A percentile compares a stretch with the other conserved stretches of the same genome.
These are phyloP conservation scores for Cyclanthera cordifolia DNA, from an alignment of 306 rosid species.

Conservation along the genomic window DNA sequence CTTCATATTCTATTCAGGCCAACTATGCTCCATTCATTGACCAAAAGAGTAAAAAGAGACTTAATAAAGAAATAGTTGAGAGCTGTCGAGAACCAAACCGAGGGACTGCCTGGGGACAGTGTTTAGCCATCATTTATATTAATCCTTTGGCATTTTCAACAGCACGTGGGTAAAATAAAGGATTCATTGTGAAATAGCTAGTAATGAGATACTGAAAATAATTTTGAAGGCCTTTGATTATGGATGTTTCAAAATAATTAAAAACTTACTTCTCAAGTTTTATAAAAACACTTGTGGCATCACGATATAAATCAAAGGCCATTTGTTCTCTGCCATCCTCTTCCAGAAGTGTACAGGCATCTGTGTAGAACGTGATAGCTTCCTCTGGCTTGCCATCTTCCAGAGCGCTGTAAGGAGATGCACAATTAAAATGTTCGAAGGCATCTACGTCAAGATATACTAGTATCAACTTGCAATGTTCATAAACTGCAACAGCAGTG, in stretches of 20 bases:
- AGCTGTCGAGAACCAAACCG: not conserved
- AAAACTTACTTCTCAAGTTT: conserved; percentile 79
- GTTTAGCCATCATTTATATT: not conserved
- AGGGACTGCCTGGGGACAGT: not conserved
- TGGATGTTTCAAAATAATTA: not conserved
- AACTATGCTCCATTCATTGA: not conserved
- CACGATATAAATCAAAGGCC: conserved; percentile 92
- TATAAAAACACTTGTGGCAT: conserved; percentile 49
- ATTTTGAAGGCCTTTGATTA: not conserved
- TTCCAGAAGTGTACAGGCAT: conserved; percentile 76
- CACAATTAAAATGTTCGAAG: conserved; percentile 1
- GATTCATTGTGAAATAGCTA: not conserved
- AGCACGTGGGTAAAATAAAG: not conserved
- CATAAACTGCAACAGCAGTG: not conserved
- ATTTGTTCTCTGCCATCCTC: conserved; percentile 89
- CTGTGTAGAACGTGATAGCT: conserved; percentile 75
- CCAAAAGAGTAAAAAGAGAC: not conserved
- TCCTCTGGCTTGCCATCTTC: conserved; percentile 75
- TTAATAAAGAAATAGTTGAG: not conserved
- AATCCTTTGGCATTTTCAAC: not conserved
- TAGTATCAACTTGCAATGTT: not conserved
- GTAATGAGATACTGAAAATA: not conserved
- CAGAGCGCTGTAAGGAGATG: conserved; percentile 46
- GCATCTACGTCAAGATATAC: not conserved
- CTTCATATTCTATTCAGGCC: not conserved